These are phyloP conservation scores for Ustilago cynodontis DNA, from an alignment of 1,284 basidiomycete genomes.

Conservation along the genomic window DNA sequence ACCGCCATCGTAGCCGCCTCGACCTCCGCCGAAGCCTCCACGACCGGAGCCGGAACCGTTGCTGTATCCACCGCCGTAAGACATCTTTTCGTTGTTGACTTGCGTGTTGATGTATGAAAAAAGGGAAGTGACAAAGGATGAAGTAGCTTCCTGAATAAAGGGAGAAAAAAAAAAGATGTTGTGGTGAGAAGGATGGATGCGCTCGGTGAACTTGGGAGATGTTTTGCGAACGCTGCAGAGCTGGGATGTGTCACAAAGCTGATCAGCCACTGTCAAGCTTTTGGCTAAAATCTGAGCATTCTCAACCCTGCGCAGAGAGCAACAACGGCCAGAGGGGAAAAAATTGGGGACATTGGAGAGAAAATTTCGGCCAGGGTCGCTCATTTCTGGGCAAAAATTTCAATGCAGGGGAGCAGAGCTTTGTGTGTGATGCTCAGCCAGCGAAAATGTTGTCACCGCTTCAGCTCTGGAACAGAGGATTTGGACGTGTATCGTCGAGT, in stretches of 20 bases:
- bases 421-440: background rate
- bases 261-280: constrained; percentile 25
- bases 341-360: constrained; percentile 3
- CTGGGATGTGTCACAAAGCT: constrained; percentile 4
- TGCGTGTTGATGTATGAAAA: background rate
- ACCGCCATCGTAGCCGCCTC: constrained; percentile 50
- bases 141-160: constrained; percentile 21
- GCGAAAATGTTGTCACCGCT: constrained; percentile 13
- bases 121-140: background rate
- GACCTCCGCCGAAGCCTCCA: constrained; percentile 49
- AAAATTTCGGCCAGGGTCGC: constrained; percentile 9
- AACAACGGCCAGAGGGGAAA: background rate
- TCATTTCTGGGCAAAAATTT: constrained; percentile 4
- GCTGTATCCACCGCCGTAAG: constrained; percentile 59
- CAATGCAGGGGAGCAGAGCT: constrained; percentile 6
- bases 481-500: background rate
- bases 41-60: constrained; percentile 47
- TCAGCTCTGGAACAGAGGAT: too few species aligned
- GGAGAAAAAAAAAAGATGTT: constrained; percentile 10
- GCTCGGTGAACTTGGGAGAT: background rate
- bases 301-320: too few species aligned
- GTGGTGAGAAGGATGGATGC: constrained; percentile 10
- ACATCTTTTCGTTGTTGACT: constrained; percentile 33
- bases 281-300: constrained; percentile 10
- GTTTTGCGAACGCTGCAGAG: background rate